These are phyloP conservation scores for Ceraceosorus bombacis DNA, from an alignment of 1,284 basidiomycete genomes.

Conservation along the genomic window DNA sequence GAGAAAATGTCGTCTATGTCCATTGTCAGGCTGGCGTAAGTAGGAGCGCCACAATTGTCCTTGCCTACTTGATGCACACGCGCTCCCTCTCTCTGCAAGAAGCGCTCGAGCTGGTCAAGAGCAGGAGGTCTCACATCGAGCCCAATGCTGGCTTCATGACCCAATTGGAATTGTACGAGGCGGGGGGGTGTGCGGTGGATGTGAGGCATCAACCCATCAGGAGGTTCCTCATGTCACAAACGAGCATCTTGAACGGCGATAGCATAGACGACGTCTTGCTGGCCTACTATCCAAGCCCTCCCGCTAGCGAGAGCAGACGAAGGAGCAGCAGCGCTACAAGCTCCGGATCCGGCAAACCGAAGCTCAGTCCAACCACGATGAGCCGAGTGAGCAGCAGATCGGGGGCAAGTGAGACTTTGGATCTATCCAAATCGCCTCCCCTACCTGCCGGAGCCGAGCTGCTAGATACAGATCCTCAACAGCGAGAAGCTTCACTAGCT, in stretches of 20 bases:
- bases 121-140: slow-evolving; percentile 35
- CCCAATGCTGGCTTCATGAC: slow-evolving; percentile 48
- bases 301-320: slow-evolving; percentile 17
- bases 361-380: background rate
- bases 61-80: slow-evolving; percentile 49
- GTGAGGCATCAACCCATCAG: slow-evolving; percentile 47
- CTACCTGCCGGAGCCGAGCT: slow-evolving; percentile 3
- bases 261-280: slow-evolving; percentile 44
- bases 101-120: slow-evolving; percentile 42
- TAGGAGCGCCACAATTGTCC: slow-evolving; percentile 44
- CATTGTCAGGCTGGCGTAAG: slow-evolving; percentile 50
- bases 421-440: slow-evolving; percentile 11
- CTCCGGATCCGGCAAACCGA: too few relatives aligned
- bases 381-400: background rate
- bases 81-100: slow-evolving; percentile 33
- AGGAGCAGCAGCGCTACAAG: background rate
- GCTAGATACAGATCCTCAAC: background rate
- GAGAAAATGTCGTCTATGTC: slow-evolving; percentile 45
- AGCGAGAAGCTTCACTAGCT: background rate
- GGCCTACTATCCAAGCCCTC: slow-evolving; percentile 48
- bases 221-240: slow-evolving; percentile 48
- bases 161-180: slow-evolving; percentile 49
- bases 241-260: slow-evolving; percentile 32
- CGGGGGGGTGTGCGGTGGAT: slow-evolving; percentile 45
- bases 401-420: background rate